These are phyloP conservation scores for Aspergillus felis DNA, from an alignment of 2,329 filamentous ascomycete genomes.

Conservation along the genomic window DNA sequence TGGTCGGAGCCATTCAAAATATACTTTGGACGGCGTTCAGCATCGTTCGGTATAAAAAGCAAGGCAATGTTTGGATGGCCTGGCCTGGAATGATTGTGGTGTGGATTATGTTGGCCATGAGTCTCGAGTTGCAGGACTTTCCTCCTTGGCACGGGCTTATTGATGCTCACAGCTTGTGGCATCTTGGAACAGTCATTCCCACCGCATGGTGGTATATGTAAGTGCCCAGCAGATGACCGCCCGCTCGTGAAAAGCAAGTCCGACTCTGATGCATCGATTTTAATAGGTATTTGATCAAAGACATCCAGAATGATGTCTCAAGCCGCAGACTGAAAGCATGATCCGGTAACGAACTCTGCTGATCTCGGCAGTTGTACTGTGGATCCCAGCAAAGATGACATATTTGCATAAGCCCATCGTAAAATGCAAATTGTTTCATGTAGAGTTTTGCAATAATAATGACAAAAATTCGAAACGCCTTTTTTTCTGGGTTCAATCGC, in stretches of 20 bases:
- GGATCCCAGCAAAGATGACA: neutral
- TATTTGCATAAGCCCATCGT: neutral
- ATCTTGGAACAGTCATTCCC: conserved; percentile 85
- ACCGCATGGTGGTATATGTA: conserved; percentile 93
- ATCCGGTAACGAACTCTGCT: neutral
- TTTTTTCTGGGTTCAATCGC: neutral
- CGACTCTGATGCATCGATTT: conserved; percentile 20
- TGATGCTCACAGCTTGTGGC: conserved; percentile 95
- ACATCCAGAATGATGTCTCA: conserved; percentile 77
- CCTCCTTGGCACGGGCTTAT: conserved; percentile 75
- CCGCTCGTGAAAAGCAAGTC: neutral
- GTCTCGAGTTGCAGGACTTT: conserved; percentile 91
- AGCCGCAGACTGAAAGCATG: conserved; percentile 68
- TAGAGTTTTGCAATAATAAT: neutral
- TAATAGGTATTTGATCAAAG: conserved; percentile 76
- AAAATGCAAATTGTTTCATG: neutral
- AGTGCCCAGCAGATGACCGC: conserved; percentile 40
- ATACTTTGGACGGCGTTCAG: conserved; percentile 83
- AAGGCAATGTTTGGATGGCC: conserved; percentile 72
- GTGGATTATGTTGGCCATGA: conserved; percentile 92
- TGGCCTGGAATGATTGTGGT: conserved; percentile 90
- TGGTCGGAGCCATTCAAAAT: conserved; percentile 74
- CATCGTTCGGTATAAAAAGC: conserved; percentile 66
- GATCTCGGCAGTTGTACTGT: neutral
- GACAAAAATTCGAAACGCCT: neutral